Conservation (phyloP, 352 stramenopile species). For the Globisporangium nodosum region DNA sequence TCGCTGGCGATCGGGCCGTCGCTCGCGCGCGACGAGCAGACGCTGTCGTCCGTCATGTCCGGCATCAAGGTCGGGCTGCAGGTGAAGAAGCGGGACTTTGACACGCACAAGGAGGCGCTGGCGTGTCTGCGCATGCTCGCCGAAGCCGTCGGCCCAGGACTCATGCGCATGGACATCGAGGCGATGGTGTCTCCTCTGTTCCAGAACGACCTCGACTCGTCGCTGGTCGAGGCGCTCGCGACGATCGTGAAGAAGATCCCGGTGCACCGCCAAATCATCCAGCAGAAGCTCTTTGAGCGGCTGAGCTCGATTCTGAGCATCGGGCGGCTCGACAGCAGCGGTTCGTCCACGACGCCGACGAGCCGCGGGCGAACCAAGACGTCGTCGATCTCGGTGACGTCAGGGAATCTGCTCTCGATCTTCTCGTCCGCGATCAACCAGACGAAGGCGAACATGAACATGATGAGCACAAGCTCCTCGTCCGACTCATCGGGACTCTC, state of each 20-base stretch:
- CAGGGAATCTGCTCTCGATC: constrained; percentile 64
- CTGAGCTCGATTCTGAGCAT: constrained; percentile 66
- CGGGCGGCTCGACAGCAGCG: constrained; percentile 33
- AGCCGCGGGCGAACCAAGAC: constrained; percentile 69
- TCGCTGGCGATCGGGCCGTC: constrained; percentile 73
- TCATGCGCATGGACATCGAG: constrained; percentile 79
- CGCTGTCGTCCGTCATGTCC: constrained; percentile 79
- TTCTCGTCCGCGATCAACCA: constrained; percentile 53
- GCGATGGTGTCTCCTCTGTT: constrained; percentile 77
- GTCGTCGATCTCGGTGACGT: constrained; percentile 63
- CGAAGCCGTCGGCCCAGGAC: constrained; percentile 59
- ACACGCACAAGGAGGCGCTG: constrained; percentile 81
- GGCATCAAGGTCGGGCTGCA: constrained; percentile 83
- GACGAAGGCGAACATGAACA: constrained; percentile 39
- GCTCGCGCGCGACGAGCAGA: constrained; percentile 72
- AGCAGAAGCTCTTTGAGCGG: constrained; percentile 82
- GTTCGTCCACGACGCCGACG: constrained; percentile 43
- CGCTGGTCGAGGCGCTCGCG: constrained; percentile 76
- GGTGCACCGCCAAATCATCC: constrained; percentile 64
- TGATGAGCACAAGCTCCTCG: constrained; percentile 19
- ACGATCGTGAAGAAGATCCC: constrained; percentile 85
- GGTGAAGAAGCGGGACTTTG: constrained; percentile 76
- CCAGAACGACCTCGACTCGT: constrained; percentile 77
- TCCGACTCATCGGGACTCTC: constrained; percentile 30
- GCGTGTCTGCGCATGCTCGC: constrained; percentile 80